Evolutionary conservation across 192 early-diverging fungal species (phyloP), one percentile per base, ranked within the genome.

Genomic region (Backusella circina): DNA sequence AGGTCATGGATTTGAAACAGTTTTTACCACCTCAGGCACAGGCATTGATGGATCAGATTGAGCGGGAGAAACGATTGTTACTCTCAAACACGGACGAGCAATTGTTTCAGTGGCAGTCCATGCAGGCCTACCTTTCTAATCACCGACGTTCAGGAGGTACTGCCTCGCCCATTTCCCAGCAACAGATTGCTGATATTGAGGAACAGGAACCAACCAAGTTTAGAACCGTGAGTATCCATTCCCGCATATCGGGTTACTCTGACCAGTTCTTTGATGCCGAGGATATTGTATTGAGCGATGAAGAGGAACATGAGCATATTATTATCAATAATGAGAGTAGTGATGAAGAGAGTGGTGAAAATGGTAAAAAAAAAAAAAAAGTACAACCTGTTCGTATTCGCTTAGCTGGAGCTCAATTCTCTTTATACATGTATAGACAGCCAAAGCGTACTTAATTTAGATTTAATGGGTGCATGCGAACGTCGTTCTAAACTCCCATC

Each of bases 401-500:
- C 2, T 9, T 57, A 26, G 26, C 21, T 4, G 9, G 21, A 61
- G n/a, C 16, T 21, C 44, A 47, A 21, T 47, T 47, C 18, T 16
- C 41, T 16, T 16, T 16, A 13, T 47, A 7, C 18, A n/a, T 47
- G 18, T 47, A 23, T 61, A 61, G 54, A 65, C 32, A 73, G 23
- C n/a, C 23, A 65, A 36, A 35, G 47, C 28, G 67, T 67, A 68
- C 66, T 75, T n/a, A 28, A 73, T 51, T 54, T 61, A 39, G 39
- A 31, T 26, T 50, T 16, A 21, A 23, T 65, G 21, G 35, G 47
- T 37, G 30, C 54, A 13, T 68, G 65, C 26, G 77, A 72, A 44
- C 90, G 96, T 2, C 90, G 97, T 21, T 88, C 81, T 2, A 71
- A 71, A 8, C 85, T 98, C 12, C 97, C 96, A 1, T 93, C 93